Conservation (phyloP, 2,329 filamentous ascomycete species). For the Colletotrichum salicis region DNA sequence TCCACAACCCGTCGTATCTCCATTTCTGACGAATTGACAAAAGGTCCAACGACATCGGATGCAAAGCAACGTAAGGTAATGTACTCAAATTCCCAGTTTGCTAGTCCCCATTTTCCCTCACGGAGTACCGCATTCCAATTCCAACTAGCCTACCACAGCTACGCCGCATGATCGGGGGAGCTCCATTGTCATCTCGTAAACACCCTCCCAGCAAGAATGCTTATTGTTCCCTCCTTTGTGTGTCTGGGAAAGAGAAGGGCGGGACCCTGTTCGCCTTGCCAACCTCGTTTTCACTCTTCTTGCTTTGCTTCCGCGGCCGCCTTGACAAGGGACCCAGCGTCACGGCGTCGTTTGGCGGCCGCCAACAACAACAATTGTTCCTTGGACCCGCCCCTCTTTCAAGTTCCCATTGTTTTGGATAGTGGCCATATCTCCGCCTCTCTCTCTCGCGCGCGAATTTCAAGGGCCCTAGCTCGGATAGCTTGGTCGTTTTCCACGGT, state of each 20-base stretch:
- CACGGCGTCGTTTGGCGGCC: constrained; percentile 2
- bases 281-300: neutral
- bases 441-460: neutral
- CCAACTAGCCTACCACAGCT: too few species aligned
- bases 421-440: neutral
- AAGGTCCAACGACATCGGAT: constrained; percentile 28
- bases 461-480: neutral
- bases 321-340: constrained; percentile 5
- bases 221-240: constrained; percentile 21
- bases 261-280: neutral
- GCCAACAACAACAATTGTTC: neutral
- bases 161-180: constrained; percentile 4
- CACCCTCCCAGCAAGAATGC: constrained; percentile 19
- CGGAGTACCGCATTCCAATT: constrained; percentile 9
- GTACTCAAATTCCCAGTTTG: neutral
- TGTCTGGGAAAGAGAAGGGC: neutral
- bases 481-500: neutral
- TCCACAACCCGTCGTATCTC: constrained; percentile 26
- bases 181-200: constrained; percentile 27
- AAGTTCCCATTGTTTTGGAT: constrained; percentile 1
- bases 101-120: neutral
- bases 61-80: neutral
- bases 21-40: constrained; percentile 18
- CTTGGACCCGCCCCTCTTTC: neutral
- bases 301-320: neutral